Evolutionary conservation across 139 green algal genomes (phyloP), one percentile per base, ranked within the genome.

Genomic region (Coelastrella sp.): DNA sequence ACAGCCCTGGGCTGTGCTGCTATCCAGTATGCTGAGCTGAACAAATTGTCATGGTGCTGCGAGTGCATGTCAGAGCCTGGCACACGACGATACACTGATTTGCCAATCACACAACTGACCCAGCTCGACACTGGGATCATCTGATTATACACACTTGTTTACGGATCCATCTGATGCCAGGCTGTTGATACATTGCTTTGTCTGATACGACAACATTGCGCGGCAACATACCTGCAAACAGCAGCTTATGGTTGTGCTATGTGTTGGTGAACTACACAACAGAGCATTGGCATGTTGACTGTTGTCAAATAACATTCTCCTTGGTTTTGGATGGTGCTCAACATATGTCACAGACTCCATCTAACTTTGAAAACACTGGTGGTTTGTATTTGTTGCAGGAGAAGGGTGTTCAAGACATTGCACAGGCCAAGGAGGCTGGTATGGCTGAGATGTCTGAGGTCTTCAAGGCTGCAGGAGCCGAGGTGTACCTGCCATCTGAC

Each of bases 391-490:
- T 19, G 6, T 9, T 48, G 21, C 72, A 76, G 50, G 41, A 43
- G 19, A 71, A 80, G 35, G 79, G 53, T 72, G 41, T 43, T 38
- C 45, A 40, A 3, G 86, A 66, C 53, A 9, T 64, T 27, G 83
- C 87, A 27, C 40, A 83, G n/a, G 75, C 60, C 5, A 86, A 86
- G 0, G 48, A 79, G 11, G 85, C 68, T 32, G 95, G 95, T 84
- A 98, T 98, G 95, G 73, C 81, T 35, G 86, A 93, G 51, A 98
- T 98, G 95, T 92, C 78, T 27, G 90, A 95, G 41, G 81, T 92
- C 74, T 98, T 98, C 86, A 96, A 95, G 88, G 34, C 80, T 17
- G 76, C 75, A 51, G 95, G 95, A 7, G 89, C 89, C 2, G 89
- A 98, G 88, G 75, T 98, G 5, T 98, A 98, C 88, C 77, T 92